Conservation (phyloP, 2,329 filamentous ascomycete species). For the Aspergillus brasiliensis region DNA sequence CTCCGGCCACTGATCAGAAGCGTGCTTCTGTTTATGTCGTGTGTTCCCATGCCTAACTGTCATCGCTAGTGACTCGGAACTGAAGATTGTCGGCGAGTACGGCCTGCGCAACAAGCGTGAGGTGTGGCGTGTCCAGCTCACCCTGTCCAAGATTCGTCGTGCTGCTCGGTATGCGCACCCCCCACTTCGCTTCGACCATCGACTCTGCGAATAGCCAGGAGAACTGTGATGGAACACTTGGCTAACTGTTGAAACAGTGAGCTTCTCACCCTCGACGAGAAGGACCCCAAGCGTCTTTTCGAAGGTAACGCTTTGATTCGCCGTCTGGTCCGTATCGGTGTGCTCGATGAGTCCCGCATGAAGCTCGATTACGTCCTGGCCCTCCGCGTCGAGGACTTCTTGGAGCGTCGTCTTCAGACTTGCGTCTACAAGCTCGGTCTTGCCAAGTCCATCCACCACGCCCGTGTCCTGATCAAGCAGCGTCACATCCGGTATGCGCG, state of each 20-base stretch:
- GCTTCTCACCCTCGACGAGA: slow-evolving; percentile 99
- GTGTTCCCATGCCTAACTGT: slow-evolving; percentile 70
- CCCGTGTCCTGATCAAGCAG: slow-evolving; percentile 99
- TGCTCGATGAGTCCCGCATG: slow-evolving; percentile 99
- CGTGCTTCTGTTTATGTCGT: slow-evolving; percentile 97
- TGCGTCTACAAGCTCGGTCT: slow-evolving; percentile 99
- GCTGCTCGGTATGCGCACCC: slow-evolving; percentile 81
- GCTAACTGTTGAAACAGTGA: slow-evolving; percentile 64
- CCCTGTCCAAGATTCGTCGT: slow-evolving; percentile 99
- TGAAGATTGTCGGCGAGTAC: slow-evolving; percentile 99
- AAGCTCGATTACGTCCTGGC: slow-evolving; percentile 99
- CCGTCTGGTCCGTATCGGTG: slow-evolving; percentile 98
- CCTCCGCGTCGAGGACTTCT: slow-evolving; percentile 99
- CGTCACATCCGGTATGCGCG: slow-evolving; percentile 76
- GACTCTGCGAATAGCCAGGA: background rate
- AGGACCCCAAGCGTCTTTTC: slow-evolving; percentile 99
- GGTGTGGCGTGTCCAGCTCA: slow-evolving; percentile 99
- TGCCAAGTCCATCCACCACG: slow-evolving; percentile 99
- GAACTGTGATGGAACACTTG: background rate
- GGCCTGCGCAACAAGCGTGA: slow-evolving; percentile 99
- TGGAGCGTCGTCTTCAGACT: slow-evolving; percentile 99
- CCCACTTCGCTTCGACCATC: background rate
- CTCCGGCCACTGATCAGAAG: slow-evolving; percentile 95
- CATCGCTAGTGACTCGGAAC: slow-evolving; percentile 85
- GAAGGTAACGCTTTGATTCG: slow-evolving; percentile 99